phyloP scores from a whole-genome alignment of 495 filamentous ascomycete genomes.

The Extremus antarcticus region DNA sequence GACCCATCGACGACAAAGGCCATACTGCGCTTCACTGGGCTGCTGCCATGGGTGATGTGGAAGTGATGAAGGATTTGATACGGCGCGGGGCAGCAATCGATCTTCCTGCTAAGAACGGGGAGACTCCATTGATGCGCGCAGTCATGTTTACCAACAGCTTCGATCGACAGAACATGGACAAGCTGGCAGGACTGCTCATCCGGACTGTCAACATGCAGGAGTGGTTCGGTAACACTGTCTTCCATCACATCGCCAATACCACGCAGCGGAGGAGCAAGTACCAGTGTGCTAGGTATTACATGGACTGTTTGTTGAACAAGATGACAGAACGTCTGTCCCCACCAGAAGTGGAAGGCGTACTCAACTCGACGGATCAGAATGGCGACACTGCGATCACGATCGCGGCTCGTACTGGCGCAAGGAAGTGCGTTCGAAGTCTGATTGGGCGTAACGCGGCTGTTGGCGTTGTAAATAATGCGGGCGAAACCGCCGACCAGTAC shows the following conservation, averaged over 20 bases:
- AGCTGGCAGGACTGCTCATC: conserved; percentile 66
- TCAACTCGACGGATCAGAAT: conserved; percentile 66
- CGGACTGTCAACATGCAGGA: conserved; percentile 66
- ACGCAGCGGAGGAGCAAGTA: conserved; percentile 69
- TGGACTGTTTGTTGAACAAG: conserved; percentile 80
- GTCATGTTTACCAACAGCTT: conserved; percentile 94
- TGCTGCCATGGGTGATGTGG: conserved; percentile 92
- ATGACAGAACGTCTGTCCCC: conserved; percentile 55
- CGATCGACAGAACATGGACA: conserved; percentile 76
- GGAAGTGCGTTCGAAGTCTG: conserved; percentile 61
- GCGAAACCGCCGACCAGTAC: conserved; percentile 66
- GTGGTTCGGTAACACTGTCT: conserved; percentile 61
- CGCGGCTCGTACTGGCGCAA: conserved; percentile 65
- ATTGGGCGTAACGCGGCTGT: conserved; percentile 61
- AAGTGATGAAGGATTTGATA: conserved; percentile 76
- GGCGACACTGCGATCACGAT: conserved; percentile 87
- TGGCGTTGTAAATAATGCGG: conserved; percentile 67
- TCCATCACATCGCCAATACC: conserved; percentile 84
- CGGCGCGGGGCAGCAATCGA: conserved; percentile 59
- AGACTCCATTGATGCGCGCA: conserved; percentile 89
- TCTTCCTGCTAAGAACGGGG: conserved; percentile 62
- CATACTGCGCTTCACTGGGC: conserved; percentile 95
- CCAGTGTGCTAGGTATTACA: conserved; percentile 78
- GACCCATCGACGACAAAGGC: conserved; percentile 74
- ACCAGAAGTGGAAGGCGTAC: conserved; percentile 54